phyloP scores from a whole-genome alignment of 305 asterid species.

The Nicotiana rustica region DNA sequence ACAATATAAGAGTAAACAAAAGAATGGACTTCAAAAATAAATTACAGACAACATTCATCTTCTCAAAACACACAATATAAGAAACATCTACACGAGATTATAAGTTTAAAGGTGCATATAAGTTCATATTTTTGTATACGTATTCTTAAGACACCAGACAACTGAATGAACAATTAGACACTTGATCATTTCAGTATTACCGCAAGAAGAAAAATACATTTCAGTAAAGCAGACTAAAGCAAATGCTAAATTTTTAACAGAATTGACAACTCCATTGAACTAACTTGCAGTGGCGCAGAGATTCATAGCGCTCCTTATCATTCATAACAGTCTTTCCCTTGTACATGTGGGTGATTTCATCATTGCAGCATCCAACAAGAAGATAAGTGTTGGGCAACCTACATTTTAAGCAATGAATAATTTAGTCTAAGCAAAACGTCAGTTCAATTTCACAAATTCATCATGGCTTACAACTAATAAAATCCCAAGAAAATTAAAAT shows the following conservation, averaged over 20 bases:
- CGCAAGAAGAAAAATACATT: background rate
- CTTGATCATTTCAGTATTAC: slow-evolving; percentile 18
- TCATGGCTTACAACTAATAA: background rate
- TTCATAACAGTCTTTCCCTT: slow-evolving; percentile 98
- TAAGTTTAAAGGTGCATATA: background rate
- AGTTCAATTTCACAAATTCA: slow-evolving; percentile 17
- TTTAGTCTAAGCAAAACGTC: background rate
- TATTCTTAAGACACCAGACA: background rate
- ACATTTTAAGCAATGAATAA: slow-evolving; percentile 30
- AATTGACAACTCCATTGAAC: slow-evolving; percentile 38
- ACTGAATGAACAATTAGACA: slow-evolving; percentile 16
- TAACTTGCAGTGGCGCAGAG: slow-evolving; percentile 95
- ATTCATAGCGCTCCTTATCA: slow-evolving; percentile 85
- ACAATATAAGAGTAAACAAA: background rate
- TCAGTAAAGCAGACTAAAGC: background rate
- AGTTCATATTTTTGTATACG: background rate
- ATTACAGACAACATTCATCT: background rate
- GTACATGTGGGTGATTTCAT: slow-evolving; percentile 83
- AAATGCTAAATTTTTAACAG: background rate
- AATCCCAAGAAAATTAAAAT: background rate
- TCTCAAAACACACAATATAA: background rate
- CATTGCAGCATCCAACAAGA: slow-evolving; percentile 95
- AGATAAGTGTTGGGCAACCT: slow-evolving; percentile 88
- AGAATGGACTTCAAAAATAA: background rate
- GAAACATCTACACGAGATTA: background rate